A percentile compares a stretch with the other conserved stretches of the same genome.
These are phyloP conservation scores for Triangularia verruculosa DNA, from an alignment of 2,329 filamentous ascomycete genomes.

Conservation along the genomic window DNA sequence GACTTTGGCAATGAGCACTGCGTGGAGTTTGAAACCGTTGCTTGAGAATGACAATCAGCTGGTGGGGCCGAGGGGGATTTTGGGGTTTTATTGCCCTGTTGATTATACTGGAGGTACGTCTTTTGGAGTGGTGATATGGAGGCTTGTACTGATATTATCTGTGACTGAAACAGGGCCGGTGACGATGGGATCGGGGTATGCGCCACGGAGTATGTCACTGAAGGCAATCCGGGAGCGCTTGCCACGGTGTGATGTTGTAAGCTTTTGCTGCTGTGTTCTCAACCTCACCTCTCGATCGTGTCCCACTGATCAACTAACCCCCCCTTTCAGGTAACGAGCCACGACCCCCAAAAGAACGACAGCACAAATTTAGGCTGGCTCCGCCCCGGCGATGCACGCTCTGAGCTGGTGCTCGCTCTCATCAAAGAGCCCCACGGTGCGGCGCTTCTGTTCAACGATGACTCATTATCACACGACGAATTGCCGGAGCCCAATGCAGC, in stretches of 20 bases:
- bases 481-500: background rate
- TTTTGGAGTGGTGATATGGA: background rate
- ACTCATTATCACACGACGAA: background rate
- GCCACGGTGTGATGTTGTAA: background rate
- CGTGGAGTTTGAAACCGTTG: conserved; percentile 33
- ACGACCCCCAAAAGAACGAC: background rate
- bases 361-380: background rate
- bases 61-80: conserved; percentile 36
- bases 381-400: background rate
- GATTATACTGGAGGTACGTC: conserved; percentile 14
- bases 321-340: no score
- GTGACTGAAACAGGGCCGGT: background rate
- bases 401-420: background rate
- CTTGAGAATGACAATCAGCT: conserved; percentile 26
- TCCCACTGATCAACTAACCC: no score
- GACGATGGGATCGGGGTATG: background rate
- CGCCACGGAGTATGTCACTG: background rate
- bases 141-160: background rate
- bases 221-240: background rate
- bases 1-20: conserved; percentile 42
- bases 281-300: no score
- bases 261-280: background rate
- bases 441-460: background rate
- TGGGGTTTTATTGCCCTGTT: conserved; percentile 39
- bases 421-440: background rate